phyloP scores from a whole-genome alignment of 345 rosid species.

The Moringa oleifera region DNA sequence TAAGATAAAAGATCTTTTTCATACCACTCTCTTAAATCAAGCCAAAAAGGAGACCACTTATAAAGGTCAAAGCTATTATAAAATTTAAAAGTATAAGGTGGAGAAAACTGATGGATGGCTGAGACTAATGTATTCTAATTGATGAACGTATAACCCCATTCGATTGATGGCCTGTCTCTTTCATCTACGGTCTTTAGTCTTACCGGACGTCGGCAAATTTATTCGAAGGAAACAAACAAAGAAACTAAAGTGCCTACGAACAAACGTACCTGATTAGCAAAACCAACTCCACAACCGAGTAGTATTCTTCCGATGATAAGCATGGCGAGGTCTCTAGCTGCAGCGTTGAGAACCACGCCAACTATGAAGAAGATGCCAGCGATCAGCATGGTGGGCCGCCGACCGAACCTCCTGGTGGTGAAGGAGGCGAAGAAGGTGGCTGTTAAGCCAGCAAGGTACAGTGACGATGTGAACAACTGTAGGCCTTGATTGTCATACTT shows the following conservation, averaged over 20 bases:
- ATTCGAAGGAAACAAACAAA: no score
- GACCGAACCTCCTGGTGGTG: conserved; percentile 78
- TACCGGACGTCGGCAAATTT: no score
- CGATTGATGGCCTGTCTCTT: no score
- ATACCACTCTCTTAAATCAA: conserved; percentile 8
- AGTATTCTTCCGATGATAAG: conserved; percentile 83
- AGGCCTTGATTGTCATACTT: conserved; percentile 88
- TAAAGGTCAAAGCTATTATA: no score
- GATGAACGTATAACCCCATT: no score
- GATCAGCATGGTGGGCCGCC: conserved; percentile 79
- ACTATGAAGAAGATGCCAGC: conserved; percentile 75
- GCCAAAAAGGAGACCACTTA: conserved; percentile 4
- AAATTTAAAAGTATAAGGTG: no score
- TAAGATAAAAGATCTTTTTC: conserved; percentile 16
- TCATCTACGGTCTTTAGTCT: no score
- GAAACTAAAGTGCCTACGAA: no score
- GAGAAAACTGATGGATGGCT: no score
- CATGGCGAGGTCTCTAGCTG: conserved; percentile 82
- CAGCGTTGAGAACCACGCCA: conserved; percentile 70
- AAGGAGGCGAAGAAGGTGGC: conserved; percentile 93
- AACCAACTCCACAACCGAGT: conserved; percentile 94
- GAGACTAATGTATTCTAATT: no score
- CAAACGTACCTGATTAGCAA: conserved; percentile 69
- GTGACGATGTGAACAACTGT: conserved; percentile 86
- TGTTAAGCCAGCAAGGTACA: conserved; percentile 81